Percentiles rank a stretch among this genome's conserved stretches.
Evolutionary conservation across 2,329 filamentous ascomycete genomes (phyloP).

Genomic region (Scedosporium apiospermum): DNA sequence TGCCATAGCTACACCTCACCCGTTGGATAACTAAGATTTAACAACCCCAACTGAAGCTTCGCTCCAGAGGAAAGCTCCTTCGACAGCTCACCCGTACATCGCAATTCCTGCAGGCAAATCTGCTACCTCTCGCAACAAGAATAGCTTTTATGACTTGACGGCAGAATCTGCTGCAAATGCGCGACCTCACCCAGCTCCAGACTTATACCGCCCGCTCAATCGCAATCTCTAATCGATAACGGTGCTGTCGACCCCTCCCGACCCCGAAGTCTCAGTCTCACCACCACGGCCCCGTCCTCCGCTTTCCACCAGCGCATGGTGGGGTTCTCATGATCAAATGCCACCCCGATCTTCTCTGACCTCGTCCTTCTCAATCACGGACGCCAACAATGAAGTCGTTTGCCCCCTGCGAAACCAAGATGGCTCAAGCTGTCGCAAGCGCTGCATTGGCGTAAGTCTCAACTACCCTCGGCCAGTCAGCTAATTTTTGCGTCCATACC

Average conservation of each 20-base stretch:
- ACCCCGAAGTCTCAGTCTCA: neutral
- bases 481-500: conserved; percentile 1
- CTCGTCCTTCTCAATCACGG: conserved; percentile 83
- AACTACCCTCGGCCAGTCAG: conserved; percentile 4
- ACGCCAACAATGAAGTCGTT: conserved; percentile 91
- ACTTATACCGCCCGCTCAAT: neutral
- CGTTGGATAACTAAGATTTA: neutral
- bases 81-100: neutral
- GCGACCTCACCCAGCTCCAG: neutral
- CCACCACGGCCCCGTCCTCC: neutral
- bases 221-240: conserved; percentile 3
- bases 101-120: neutral
- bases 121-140: neutral
- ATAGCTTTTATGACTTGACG: neutral
- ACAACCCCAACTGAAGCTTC: no score
- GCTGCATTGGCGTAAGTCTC: conserved; percentile 89
- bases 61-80: no score
- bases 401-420: conserved; percentile 94
- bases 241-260: neutral
- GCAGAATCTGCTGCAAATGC: neutral
- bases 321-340: conserved; percentile 53
- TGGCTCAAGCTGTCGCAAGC: conserved; percentile 92
- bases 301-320: conserved; percentile 34
- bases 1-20: neutral
- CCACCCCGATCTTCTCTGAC: conserved; percentile 80